Evolutionary conservation across 257 asterid genomes (phyloP), one percentile per base, ranked within the genome.

Genomic region (Jasminum sambac): DNA sequence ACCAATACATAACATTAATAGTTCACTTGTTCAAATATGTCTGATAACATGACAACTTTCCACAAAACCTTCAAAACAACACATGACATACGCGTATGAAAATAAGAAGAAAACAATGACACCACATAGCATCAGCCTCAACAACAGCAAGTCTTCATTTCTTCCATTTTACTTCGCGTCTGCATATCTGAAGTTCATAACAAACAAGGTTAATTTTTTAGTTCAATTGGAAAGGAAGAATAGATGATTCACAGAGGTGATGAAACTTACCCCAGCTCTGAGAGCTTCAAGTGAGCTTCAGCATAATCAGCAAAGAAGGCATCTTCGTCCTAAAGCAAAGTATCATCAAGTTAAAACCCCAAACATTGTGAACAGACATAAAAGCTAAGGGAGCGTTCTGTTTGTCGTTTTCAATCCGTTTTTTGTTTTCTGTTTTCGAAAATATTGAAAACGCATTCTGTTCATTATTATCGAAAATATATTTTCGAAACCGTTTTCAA

Each of bases 301-400:
- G 95, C 92, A 73, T 89, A 91, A 78, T 87, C 96, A 46, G 79
- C 78, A 59, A 89, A 91, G 91, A 91, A 91, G 17, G 92, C 85
- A 60, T 91, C 98, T 84, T 91, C 96, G 26, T 89, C 95, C 97
- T 91, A 71, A 30, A 1, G 43, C 30, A 7, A 50, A 73, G 71
- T 3, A 52, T 19, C 10, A 48, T 63, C 7, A 23, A 24, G 57
- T 65, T 26, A 69, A 41, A 36, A 68, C 34, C 5, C 58, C 14
- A 39, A 43, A 19, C 6, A 72, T 16, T 34, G 64, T 38, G 38
- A 43, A 39, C 11, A 0, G 1, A 34, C 38, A 24, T 4, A 52
- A 16, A 48, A 64, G 34, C 0, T 16, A 21, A n/a, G 37, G n/a
- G n/a, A n/a, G n/a, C n/a, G n/a, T n/a, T n/a, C n/a, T n/a, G n/a